These are phyloP conservation scores for Botrytis fragariae DNA, from an alignment of 2,329 filamentous ascomycete species.

Conservation along the genomic window DNA sequence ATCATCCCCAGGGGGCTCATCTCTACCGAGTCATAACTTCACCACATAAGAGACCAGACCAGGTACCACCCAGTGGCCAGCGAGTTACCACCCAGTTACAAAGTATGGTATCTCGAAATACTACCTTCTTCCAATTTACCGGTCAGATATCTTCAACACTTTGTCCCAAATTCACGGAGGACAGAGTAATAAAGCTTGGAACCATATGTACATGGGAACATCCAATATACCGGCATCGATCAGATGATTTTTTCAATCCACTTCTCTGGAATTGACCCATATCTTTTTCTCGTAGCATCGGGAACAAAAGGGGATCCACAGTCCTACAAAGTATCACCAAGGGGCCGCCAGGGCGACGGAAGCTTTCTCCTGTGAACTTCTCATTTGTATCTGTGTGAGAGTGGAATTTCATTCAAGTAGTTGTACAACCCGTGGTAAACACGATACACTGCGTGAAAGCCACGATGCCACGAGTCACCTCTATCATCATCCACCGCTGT, in stretches of 20 bases:
- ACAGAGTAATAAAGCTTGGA: not conserved
- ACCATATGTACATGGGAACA: not conserved
- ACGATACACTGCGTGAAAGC: slow-evolving; percentile 21
- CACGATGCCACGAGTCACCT: slow-evolving; percentile 15
- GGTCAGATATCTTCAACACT: not conserved
- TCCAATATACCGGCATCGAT: not conserved
- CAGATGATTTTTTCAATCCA: slow-evolving; percentile 11
- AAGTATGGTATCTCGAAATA: not conserved
- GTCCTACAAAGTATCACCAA: slow-evolving; percentile 11
- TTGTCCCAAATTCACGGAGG: not conserved
- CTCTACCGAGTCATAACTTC: not conserved
- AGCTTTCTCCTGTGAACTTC: slow-evolving; percentile 6
- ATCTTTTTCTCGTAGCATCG: slow-evolving; percentile 6
- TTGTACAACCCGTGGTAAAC: slow-evolving; percentile 8
- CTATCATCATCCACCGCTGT: slow-evolving; percentile 12
- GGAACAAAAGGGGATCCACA: slow-evolving; percentile 8
- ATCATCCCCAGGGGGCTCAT: not conserved
- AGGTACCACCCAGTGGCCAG: not conserved
- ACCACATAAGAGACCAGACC: not conserved
- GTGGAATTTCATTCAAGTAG: not conserved
- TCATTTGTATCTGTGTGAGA: not conserved
- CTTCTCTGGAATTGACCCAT: slow-evolving; percentile 13
- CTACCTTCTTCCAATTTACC: not conserved
- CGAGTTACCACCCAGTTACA: not conserved
- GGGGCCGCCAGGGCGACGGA: slow-evolving; percentile 3